phyloP scores from a whole-genome alignment of 2,329 filamentous ascomycete species.

The Plenodomus biglobosus region DNA sequence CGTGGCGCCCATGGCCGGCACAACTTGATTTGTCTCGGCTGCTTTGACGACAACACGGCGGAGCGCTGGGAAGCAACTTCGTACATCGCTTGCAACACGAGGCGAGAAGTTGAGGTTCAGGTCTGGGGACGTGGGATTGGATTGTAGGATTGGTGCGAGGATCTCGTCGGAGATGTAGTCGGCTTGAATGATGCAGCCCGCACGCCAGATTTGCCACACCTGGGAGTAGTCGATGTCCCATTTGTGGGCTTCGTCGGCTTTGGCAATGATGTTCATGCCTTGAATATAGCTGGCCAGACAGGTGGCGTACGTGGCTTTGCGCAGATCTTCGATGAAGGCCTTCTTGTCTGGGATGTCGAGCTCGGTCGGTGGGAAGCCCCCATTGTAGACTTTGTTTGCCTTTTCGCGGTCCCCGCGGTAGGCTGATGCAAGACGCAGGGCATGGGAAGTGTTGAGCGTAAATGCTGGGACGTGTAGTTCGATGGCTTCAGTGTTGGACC shows the following conservation, averaged over 20 bases:
- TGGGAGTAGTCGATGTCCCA: conserved; percentile 60
- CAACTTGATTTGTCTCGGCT: conserved; percentile 59
- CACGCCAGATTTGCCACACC: conserved; percentile 65
- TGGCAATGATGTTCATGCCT: conserved; percentile 65
- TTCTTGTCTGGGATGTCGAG: conserved; percentile 38
- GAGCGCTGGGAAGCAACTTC: conserved; percentile 53
- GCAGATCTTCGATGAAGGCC: conserved; percentile 59
- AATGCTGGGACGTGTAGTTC: conserved; percentile 64
- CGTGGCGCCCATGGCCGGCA: conserved; percentile 62
- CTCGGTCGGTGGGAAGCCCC: conserved; percentile 45
- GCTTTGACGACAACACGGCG: conserved; percentile 60
- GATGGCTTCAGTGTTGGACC: conserved; percentile 65
- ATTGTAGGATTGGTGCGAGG: conserved; percentile 52
- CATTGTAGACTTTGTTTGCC: conserved; percentile 52
- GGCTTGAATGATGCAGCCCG: conserved; percentile 70
- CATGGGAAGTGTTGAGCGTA: conserved; percentile 65
- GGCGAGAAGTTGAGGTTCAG: conserved; percentile 48
- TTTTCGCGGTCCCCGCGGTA: conserved; percentile 59
- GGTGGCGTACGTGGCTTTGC: conserved; percentile 62
- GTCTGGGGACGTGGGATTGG: conserved; percentile 44
- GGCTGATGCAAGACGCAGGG: conserved; percentile 64
- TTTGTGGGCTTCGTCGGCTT: conserved; percentile 58
- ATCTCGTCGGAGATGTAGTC: conserved; percentile 63
- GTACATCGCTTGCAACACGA: conserved; percentile 57
- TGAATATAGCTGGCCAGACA: conserved; percentile 66